Conservation (phyloP, 768 basidiomycete species). For the Lactarius deliciosus region DNA sequence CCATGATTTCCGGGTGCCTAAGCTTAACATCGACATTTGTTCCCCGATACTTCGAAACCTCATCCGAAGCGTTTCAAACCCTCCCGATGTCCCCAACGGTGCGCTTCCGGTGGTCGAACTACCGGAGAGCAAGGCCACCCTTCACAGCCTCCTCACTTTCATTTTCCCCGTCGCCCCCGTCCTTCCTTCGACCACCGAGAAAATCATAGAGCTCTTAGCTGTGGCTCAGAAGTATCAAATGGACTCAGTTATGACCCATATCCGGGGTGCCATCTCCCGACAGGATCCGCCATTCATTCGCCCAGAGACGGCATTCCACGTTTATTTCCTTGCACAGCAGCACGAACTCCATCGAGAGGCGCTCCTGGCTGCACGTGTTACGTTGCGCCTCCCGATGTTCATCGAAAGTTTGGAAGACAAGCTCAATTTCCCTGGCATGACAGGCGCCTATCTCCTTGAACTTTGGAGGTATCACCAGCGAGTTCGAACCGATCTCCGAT, state of each 20-base stretch:
- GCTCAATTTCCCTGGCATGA: not conserved
- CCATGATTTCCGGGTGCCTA: not conserved
- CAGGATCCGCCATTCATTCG: not conserved
- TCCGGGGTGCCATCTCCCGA: not conserved
- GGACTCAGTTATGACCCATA: not conserved
- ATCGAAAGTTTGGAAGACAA: not conserved
- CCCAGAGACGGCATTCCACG: not conserved
- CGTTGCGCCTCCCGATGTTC: not conserved
- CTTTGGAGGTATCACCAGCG: not conserved
- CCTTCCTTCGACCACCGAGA: not conserved
- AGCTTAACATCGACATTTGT: slow-evolving; percentile 42
- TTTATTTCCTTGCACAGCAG: not conserved
- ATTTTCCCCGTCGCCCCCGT: not conserved
- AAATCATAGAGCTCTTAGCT: not conserved
- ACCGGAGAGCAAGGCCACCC: not conserved
- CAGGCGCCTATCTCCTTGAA: not conserved
- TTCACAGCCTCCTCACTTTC: not conserved
- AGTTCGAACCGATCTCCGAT: not conserved
- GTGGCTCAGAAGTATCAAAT: slow-evolving; percentile 4
- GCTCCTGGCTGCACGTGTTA: not conserved
- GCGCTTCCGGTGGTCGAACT: not conserved
- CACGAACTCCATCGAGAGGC: not conserved
- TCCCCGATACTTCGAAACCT: slow-evolving; percentile 41
- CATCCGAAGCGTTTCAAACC: not conserved
- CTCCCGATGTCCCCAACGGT: not conserved